These are phyloP conservation scores for Xylogone sp. DNA, from an alignment of 2,329 filamentous ascomycete species.

Conservation along the genomic window DNA sequence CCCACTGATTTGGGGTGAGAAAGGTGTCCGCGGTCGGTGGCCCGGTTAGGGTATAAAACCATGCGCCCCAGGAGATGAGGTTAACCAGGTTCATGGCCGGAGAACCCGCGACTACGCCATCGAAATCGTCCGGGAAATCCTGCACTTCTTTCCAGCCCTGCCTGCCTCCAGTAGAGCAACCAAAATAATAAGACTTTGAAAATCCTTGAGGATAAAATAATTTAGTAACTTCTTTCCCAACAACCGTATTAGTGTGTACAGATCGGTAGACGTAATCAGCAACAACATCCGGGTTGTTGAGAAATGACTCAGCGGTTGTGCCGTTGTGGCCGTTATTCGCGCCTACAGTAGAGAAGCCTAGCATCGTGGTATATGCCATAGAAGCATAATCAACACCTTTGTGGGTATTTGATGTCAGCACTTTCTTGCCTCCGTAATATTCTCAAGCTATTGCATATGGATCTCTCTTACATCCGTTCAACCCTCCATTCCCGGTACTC, in stretches of 20 bases:
- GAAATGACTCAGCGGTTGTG: constrained; percentile 13
- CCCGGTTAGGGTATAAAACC: constrained; percentile 11
- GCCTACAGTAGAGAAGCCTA: constrained; percentile 11
- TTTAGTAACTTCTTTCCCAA: not conserved
- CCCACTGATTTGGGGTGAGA: constrained; percentile 19
- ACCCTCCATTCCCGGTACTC: constrained; percentile 29
- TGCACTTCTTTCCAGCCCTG: constrained; percentile 36
- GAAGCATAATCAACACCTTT: constrained; percentile 16
- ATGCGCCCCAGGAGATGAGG: constrained; percentile 8
- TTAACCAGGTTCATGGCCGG: constrained; percentile 27
- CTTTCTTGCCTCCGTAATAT: too few species aligned
- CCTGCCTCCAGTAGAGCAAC: constrained; percentile 36
- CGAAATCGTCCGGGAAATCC: constrained; percentile 34
- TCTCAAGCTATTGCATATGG: too few species aligned
- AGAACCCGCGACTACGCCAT: constrained; percentile 35
- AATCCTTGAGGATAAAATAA: constrained; percentile 25
- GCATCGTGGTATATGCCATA: not conserved
- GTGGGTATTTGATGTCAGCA: too few species aligned
- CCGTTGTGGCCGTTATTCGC: constrained; percentile 24
- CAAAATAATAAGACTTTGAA: constrained; percentile 32
- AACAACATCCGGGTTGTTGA: constrained; percentile 16
- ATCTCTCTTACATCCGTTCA: constrained; percentile 23
- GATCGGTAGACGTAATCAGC: constrained; percentile 19
- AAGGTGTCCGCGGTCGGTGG: constrained; percentile 23
- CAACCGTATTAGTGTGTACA: constrained; percentile 2